Evolutionary conservation across 805 yeast genomes (phyloP), one percentile per base, ranked within the genome.

Genomic region (Candida sonorensis): DNA sequence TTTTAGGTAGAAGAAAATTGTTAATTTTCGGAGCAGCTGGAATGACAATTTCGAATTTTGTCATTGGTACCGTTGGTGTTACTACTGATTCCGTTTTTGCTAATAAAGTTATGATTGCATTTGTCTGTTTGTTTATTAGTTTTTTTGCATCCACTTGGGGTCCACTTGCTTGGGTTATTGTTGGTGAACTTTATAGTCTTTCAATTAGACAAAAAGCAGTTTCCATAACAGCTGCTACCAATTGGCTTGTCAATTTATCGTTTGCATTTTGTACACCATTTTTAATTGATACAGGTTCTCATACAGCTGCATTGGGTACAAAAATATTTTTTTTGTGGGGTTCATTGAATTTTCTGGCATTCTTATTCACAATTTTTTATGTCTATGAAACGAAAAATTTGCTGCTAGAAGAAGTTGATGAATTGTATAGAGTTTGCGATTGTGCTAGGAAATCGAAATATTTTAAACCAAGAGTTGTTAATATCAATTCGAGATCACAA

Each of bases 121-220:
- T 83, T 53, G 76, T 81, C 17, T 82, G 90, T 51, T 38, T 71
- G 2, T 83, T 82, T 48, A 82, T 83, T 47, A 82, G 85, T 3
- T 73, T 78, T 32, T 83, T 80, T 56, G 87, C 92, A 1, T 67
- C 84, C 7, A 71, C 86, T 4, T 83, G 92, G 92, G 94, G 90
- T 43, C 90, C 90, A 10, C 70, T 74, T 21, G 77, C 72, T 12
- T 83, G 92, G 92, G 92, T 76, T 15, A 57, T 73, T 17, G 68
- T 72, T 17, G 77, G 78, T 31, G 81, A 75, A 54, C 66, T 81
- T 29, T 83, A 71, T 53, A 77, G 85, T 17, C 62, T 83, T 32
- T 75, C 85, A 29, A 75, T 82, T 19, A 69, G 94, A 50, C 86
- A 83, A 41, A 78, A 78, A 51, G 81, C 88, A 10, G 81, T 81